Conservation (phyloP, 805 yeast genomes). For the Saccharomycopsis synnaedendra region DNA sequence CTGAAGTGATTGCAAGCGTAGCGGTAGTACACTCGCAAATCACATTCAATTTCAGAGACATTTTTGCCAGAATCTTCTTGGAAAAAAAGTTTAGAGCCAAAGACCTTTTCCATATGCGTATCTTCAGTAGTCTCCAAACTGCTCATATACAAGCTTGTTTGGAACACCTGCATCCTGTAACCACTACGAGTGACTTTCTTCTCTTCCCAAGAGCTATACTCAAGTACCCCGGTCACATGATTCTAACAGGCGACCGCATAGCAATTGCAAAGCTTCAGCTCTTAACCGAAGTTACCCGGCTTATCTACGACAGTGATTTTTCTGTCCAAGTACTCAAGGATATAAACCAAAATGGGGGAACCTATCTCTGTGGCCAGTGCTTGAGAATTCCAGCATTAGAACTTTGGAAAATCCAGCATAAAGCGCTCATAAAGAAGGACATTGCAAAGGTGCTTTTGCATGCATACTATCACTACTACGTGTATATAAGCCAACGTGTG, state of each 20-base stretch:
- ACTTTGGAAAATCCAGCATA: conserved; percentile 38
- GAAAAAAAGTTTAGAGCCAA: conserved; percentile 22
- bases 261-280: conserved; percentile 40
- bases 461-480: conserved; percentile 36
- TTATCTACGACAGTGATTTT: conserved; percentile 20
- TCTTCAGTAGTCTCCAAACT: conserved; percentile 40
- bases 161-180: conserved; percentile 36
- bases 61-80: conserved; percentile 26
- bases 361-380: conserved; percentile 8
- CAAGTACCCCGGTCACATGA: conserved; percentile 29
- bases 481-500: conserved; percentile 29
- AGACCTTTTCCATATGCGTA: conserved; percentile 43
- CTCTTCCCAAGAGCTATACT: conserved; percentile 33
- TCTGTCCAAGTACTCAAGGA: conserved; percentile 21
- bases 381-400: conserved; percentile 26
- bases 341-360: conserved; percentile 21
- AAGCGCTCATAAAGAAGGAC: conserved; percentile 33
- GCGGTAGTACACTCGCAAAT: conserved; percentile 39
- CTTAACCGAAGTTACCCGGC: conserved; percentile 20
- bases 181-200: conserved; percentile 28
- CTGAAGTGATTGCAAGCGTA: conserved; percentile 40
- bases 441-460: conserved; percentile 36
- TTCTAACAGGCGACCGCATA: conserved; percentile 38
- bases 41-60: conserved; percentile 33
- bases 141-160: conserved; percentile 40